Percentiles rank a stretch among this genome's conserved stretches.
These are phyloP conservation scores for Solanum ahanhuiri DNA, from an alignment of 257 asterid genomes.

Conservation along the genomic window DNA sequence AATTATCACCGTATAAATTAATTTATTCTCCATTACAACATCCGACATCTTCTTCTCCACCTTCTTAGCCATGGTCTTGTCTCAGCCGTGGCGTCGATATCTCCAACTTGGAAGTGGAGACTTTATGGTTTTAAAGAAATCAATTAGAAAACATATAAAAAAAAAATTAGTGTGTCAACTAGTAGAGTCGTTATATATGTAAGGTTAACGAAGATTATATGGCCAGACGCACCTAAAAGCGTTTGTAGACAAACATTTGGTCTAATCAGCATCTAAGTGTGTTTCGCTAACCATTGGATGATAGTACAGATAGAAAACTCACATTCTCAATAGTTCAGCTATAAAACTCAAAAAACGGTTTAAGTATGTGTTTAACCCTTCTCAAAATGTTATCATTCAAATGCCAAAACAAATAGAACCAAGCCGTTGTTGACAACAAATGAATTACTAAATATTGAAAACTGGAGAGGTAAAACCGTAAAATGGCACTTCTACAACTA, in stretches of 20 bases:
- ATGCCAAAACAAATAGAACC: background rate
- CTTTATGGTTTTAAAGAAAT: background rate
- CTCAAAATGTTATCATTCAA: background rate
- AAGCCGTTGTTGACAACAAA: background rate
- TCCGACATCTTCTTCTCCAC: background rate
- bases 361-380: background rate
- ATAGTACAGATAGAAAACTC: background rate
- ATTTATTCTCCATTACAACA: background rate
- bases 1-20: background rate
- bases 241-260: background rate
- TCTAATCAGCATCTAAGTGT: background rate
- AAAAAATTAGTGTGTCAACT: background rate
- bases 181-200: background rate
- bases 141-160: background rate
- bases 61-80: background rate
- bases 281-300: background rate
- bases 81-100: background rate
- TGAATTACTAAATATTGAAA: background rate
- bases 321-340: background rate
- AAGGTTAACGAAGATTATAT: background rate
- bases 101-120: background rate
- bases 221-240: background rate
- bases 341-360: background rate
- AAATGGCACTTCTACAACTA: background rate
- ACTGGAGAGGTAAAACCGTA: background rate